Evolutionary conservation across 2,329 filamentous ascomycete genomes (phyloP).

Genomic region (Pseudofabraea citricarpa): DNA sequence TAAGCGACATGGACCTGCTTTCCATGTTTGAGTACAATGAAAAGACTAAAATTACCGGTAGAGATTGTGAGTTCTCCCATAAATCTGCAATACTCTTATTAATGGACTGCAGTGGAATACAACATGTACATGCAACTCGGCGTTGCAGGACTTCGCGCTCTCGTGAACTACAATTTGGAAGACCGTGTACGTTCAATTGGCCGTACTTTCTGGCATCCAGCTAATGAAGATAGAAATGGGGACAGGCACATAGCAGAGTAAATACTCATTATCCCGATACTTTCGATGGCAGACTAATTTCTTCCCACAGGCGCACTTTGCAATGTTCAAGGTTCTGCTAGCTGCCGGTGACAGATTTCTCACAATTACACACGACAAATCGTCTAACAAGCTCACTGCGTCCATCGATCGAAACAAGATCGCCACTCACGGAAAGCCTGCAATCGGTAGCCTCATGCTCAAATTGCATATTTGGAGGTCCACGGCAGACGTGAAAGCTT

Average conservation of each 20-base stretch:
- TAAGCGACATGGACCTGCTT: conserved; percentile 38
- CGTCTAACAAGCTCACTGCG: conserved; percentile 41
- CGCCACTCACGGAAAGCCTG: conserved; percentile 47
- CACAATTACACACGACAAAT: conserved; percentile 40
- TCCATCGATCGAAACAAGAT: conserved; percentile 54
- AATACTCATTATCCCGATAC: too few species aligned
- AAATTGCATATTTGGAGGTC: conserved; percentile 58
- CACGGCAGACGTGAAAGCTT: conserved; percentile 51
- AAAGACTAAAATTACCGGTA: conserved; percentile 29
- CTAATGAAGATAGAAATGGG: too few species aligned
- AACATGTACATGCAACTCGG: conserved; percentile 37
- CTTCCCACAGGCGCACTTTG: conserved; percentile 56
- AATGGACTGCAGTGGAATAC: too few species aligned
- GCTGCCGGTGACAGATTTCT: conserved; percentile 46
- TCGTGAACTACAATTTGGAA: conserved; percentile 33
- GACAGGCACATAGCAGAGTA: too few species aligned
- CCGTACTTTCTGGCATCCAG: too few species aligned
- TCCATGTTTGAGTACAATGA: conserved; percentile 36
- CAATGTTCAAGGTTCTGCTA: conserved; percentile 55
- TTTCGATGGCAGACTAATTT: too few species aligned
- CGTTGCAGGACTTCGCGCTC: conserved; percentile 34
- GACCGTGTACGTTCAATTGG: too few species aligned
- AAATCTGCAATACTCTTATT: too few species aligned
- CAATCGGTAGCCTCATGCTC: conserved; percentile 53
- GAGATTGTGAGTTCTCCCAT: too few species aligned